These are phyloP conservation scores for Xerocomus brunneocitrinus DNA, from an alignment of 768 basidiomycete genomes.

Conservation along the genomic window DNA sequence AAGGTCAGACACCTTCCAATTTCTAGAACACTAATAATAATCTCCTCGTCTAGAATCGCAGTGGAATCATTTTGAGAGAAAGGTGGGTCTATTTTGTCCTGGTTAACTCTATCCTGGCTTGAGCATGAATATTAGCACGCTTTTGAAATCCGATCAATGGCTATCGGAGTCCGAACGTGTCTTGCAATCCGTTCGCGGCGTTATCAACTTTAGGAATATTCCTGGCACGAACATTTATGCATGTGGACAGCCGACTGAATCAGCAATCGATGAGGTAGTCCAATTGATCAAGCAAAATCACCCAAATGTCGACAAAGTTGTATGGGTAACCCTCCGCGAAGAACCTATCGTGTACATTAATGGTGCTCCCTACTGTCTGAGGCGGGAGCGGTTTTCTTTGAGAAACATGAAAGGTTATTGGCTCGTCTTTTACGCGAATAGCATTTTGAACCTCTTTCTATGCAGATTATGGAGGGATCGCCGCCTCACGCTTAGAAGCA, in stretches of 20 bases:
- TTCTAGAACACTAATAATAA: neutral
- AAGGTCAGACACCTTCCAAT: conserved; percentile 46
- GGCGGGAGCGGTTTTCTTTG: conserved; percentile 80
- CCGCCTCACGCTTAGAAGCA: conserved; percentile 80
- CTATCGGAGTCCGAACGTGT: conserved; percentile 64
- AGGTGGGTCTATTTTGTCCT: conserved; percentile 44
- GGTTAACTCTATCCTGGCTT: neutral
- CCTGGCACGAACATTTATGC: conserved; percentile 81
- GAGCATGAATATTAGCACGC: conserved; percentile 45
- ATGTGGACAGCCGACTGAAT: conserved; percentile 84
- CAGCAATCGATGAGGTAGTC: conserved; percentile 82
- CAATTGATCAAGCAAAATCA: conserved; percentile 55
- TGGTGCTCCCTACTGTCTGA: conserved; percentile 84
- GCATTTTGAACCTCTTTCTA: neutral
- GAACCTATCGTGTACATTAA: conserved; percentile 92
- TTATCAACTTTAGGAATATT: conserved; percentile 89
- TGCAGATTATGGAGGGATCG: conserved; percentile 92
- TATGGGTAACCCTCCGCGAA: conserved; percentile 94
- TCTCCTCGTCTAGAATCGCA: conserved; percentile 62
- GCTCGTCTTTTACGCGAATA: neutral
- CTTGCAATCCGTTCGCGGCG: conserved; percentile 76
- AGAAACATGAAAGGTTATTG: conserved; percentile 86
- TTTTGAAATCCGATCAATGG: conserved; percentile 95
- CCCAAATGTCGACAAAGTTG: conserved; percentile 56
- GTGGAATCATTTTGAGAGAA: conserved; percentile 90